Evolutionary conservation across 495 filamentous ascomycete genomes (phyloP), one percentile per base, ranked within the genome.

Genomic region (Letharia lupina): DNA sequence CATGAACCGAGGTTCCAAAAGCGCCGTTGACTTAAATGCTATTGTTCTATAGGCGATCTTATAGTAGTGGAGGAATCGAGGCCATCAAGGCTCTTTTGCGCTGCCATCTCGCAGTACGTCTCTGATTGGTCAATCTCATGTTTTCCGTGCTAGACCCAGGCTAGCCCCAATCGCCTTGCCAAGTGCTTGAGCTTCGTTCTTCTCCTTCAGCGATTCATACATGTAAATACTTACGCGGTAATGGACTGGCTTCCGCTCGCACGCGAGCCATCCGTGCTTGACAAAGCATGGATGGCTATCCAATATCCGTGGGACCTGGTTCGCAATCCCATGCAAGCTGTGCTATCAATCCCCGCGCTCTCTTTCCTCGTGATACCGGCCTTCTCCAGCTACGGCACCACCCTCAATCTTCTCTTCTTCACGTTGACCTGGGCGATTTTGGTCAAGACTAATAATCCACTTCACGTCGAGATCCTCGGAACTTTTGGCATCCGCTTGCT

Each of bases 401-500:
- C 84, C 16, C 78, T 96, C 65, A 96, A 96, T 72, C 72, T 96
- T 23, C 73, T 96, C 59, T 93, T 96, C 77, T 96, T 97, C 77
- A 93, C 91, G 74, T 84, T 86, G 73, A 93, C 90, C 73, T 96
- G 93, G 93, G 84, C 85, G 11, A 93, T 91, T 1, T 82, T 97
- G 13, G 84, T 94, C 4, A 77, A 91, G 23, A 89, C 87, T 44
- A 89, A 95, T 69, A 77, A 86, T 0, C 87, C 90, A 0, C 78
- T 94, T 44, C 84, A 85, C 64, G 84, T 97, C 66, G 91, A 96
- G 74, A 69, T 96, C 4, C 73, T 88, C 41, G 89, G 86, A 42
- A 89, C 86, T 3, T 69, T 88, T 12, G 81, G 81, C 6, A 76
- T 89, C 41, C 89, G 91, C n/a, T 48, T 88, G 3, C 64, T 90